These are phyloP conservation scores for Larix kaempferi DNA, from an alignment of 75 land plant species.

Conservation along the genomic window DNA sequence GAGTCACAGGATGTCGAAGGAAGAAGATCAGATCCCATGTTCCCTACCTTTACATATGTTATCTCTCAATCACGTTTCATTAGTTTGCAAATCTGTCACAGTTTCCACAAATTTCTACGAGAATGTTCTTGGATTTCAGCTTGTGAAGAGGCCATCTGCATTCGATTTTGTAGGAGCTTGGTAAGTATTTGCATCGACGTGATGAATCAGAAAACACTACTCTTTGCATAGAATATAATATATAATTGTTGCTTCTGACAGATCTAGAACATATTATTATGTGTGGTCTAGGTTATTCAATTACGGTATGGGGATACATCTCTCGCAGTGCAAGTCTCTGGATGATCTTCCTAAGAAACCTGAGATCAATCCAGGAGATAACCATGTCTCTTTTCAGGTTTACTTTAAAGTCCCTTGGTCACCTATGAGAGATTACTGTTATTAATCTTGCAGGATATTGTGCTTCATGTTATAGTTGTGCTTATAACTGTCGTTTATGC, in stretches of 20 bases:
- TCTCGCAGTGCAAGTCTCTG: slow-evolving; percentile 12
- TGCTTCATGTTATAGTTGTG: neutral
- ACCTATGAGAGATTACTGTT: neutral
- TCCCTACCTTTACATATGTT: slow-evolving; percentile 15
- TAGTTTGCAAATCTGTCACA: slow-evolving; percentile 18
- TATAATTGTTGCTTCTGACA: too few species aligned
- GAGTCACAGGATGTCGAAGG: neutral
- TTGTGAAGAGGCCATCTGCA: slow-evolving; percentile 38
- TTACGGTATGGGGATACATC: slow-evolving; percentile 28
- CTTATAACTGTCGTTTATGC: neutral
- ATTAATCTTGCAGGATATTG: neutral
- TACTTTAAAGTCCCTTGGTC: neutral
- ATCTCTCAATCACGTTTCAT: slow-evolving; percentile 36
- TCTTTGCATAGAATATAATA: too few species aligned
- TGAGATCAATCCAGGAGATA: slow-evolving; percentile 27
- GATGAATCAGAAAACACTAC: too few species aligned
- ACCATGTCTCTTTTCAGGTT: slow-evolving; percentile 40
- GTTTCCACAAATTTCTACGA: slow-evolving; percentile 25
- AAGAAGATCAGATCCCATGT: neutral
- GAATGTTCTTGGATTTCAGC: slow-evolving; percentile 37
- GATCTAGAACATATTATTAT: too few species aligned
- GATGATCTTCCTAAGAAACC: slow-evolving; percentile 11
- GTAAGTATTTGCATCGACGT: slow-evolving; percentile 5
- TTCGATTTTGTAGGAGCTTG: slow-evolving; percentile 54
- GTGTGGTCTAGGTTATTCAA: slow-evolving; percentile 38